A percentile compares a stretch with the other conserved stretches of the same genome.
phyloP scores from a whole-genome alignment of 2,329 filamentous ascomycete species.

The Xylariales sp. region DNA sequence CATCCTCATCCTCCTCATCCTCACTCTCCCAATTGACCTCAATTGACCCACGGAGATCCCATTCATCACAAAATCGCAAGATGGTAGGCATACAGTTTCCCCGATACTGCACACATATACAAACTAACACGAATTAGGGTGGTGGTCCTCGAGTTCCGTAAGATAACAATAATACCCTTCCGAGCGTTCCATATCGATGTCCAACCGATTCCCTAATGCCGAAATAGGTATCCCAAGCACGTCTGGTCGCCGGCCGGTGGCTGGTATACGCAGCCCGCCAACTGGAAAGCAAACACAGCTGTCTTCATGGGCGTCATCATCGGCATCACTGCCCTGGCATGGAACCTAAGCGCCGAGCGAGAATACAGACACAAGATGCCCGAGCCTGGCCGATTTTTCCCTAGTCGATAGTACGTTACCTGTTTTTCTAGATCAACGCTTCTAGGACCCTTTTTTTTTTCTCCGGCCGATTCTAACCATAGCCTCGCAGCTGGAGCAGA shows the following conservation, averaged over 20 bases:
- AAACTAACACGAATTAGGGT: conserved; percentile 67
- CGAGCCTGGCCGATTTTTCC: conserved; percentile 81
- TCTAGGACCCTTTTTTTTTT: no score
- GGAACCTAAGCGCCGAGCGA: conserved; percentile 77
- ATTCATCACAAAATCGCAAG: conserved; percentile 55
- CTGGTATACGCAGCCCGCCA: conserved; percentile 94
- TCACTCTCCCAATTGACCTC: conserved; percentile 45
- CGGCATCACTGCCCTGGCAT: conserved; percentile 74
- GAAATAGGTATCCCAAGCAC: conserved; percentile 89
- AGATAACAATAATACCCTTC: conserved; percentile 48
- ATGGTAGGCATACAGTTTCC: conserved; percentile 61
- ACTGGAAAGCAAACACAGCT: conserved; percentile 94
- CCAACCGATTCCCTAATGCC: conserved; percentile 34
- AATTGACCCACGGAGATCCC: conserved; percentile 48
- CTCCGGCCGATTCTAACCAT: conserved; percentile 28
- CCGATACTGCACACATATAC: background rate
- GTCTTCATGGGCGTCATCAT: conserved; percentile 76
- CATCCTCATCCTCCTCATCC: conserved; percentile 17
- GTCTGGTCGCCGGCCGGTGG: conserved; percentile 99
- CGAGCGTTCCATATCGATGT: conserved; percentile 13
- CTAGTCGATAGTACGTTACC: conserved; percentile 80
- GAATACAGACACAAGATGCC: conserved; percentile 83
- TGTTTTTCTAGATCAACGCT: background rate
- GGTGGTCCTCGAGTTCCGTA: conserved; percentile 77
- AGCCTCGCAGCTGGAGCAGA: conserved; percentile 55